Base-by-base conservation (phyloP, 169 alveolate species). In the Plasmodium inui region DNA sequence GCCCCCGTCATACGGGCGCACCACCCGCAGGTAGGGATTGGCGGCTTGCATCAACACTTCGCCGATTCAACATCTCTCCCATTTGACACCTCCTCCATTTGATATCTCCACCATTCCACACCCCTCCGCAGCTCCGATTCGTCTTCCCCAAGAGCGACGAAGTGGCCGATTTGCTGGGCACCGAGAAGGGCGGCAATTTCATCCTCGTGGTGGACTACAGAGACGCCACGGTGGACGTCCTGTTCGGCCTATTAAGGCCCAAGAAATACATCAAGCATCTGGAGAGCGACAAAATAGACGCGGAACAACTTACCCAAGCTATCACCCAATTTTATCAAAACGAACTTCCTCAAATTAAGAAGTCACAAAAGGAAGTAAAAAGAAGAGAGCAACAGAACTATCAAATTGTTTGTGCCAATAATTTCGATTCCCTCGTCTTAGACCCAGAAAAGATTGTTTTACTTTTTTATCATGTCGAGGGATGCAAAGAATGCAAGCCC, bases 131-230 rank as follows among this genome's bases (percentile, higher is more conserved):
- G 94, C 50, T 89, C 7, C 80, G 82, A 5, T 89, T 89, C 71
- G 94, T 89, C 7, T 89, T 89, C 55, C 94, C 94, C 14, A 78
- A 71, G 79, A 89, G 61, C 22, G 94, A 89, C n/a, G 94, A 89
- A 70, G 32, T 37, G 12, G 7, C 19, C 19, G 94, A 89, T 12
- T 26, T 79, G 61, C 53, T 89, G 14, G 76, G 70, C 17, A 8
- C 73, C 22, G 91, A 61, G 17, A 37, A n/a, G 12, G 0, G 32
- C 22, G 76, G 34, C 28, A 89, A 71, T 39, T 67, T 79, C 10
- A 22, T 89, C 26, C 73, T 85, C 37, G 46, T 89, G 22, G 34
- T 57, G 44, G 94, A 89, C 71, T 89, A 89, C 53, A 61, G 83
- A 3, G 73, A 89, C 22, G 74, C 94, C 14, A 41, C 89, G 7